Evolutionary conservation across 441 rosid species (phyloP).

Genomic region (Brassica balearica): DNA sequence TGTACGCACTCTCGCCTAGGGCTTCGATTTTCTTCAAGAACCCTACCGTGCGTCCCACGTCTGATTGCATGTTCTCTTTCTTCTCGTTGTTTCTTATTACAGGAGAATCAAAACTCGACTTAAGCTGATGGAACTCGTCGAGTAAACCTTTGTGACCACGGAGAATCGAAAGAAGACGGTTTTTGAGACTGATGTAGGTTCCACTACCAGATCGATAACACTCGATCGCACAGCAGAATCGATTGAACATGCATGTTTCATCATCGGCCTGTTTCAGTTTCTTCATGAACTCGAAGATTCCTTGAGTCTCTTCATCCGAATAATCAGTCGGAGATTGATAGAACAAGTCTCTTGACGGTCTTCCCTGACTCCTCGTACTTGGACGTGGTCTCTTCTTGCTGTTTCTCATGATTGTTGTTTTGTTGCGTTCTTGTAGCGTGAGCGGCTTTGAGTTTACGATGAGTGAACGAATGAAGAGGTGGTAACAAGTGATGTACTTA

Average conservation of each 20-base stretch:
- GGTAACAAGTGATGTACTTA: not conserved
- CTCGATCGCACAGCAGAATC: not conserved
- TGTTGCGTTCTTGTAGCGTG: not conserved
- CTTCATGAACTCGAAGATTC: not conserved
- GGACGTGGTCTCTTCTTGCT: conserved; percentile 11
- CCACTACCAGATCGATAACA: not conserved
- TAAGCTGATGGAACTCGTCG: not conserved
- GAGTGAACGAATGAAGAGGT: not conserved
- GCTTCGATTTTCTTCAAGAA: not conserved
- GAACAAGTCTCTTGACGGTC: not conserved
- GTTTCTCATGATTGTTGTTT: not conserved
- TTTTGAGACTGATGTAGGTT: not conserved
- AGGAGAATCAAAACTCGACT: not conserved
- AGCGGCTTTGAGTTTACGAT: not conserved
- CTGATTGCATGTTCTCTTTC: not conserved
- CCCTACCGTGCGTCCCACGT: conserved; percentile 6
- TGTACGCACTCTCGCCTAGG: not conserved
- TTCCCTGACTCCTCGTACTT: not conserved
- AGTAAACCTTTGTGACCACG: not conserved
- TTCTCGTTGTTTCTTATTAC: not conserved
- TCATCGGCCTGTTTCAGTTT: not conserved
- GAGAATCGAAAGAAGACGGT: not conserved
- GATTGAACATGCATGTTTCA: not conserved
- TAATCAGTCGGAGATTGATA: not conserved
- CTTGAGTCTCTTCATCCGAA: conserved; percentile 20